phyloP scores from a whole-genome alignment of 129 eudicot genomes.

The Centaurea solstitialis region DNA sequence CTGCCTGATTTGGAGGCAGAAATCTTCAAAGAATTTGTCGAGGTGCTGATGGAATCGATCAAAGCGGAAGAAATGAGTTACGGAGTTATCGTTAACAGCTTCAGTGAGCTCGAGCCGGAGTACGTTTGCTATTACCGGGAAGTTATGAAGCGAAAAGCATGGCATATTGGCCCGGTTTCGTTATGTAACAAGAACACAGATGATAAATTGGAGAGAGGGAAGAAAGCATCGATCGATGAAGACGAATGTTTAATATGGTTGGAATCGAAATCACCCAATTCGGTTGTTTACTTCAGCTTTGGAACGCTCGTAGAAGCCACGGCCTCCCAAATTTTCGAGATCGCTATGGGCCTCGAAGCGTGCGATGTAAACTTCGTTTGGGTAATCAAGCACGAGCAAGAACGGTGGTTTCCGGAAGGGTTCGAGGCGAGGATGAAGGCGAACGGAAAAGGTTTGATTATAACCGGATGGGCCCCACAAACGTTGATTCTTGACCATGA shows the following conservation, averaged over 20 bases:
- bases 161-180: conserved; percentile 74
- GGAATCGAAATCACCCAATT: conserved; percentile 37
- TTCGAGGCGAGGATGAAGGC: conserved; percentile 41
- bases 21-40: not conserved
- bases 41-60: conserved; percentile 1
- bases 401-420: conserved; percentile 37
- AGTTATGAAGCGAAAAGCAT: conserved; percentile 46
- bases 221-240: conserved; percentile 17
- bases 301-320: conserved; percentile 38
- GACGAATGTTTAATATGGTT: conserved; percentile 66
- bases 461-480: conserved; percentile 71
- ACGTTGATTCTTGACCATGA: conserved; percentile 50
- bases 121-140: conserved; percentile 48
- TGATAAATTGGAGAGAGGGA: conserved; percentile 51
- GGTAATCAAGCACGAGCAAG: conserved; percentile 45
- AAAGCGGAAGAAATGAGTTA: conserved; percentile 45
- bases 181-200: conserved; percentile 34
- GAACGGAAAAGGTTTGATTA: conserved; percentile 44
- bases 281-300: conserved; percentile 65
- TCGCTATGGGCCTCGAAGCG: conserved; percentile 62
- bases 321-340: conserved; percentile 47
- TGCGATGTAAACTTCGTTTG: conserved; percentile 52
- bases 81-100: conserved; percentile 63
- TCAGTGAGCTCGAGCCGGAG: conserved; percentile 63
- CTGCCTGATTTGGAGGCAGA: conserved; percentile 8